Evolutionary conservation across 192 early-diverging fungal species (phyloP), one percentile per base, ranked within the genome.

Genomic region (Mortierella hygrophila): DNA sequence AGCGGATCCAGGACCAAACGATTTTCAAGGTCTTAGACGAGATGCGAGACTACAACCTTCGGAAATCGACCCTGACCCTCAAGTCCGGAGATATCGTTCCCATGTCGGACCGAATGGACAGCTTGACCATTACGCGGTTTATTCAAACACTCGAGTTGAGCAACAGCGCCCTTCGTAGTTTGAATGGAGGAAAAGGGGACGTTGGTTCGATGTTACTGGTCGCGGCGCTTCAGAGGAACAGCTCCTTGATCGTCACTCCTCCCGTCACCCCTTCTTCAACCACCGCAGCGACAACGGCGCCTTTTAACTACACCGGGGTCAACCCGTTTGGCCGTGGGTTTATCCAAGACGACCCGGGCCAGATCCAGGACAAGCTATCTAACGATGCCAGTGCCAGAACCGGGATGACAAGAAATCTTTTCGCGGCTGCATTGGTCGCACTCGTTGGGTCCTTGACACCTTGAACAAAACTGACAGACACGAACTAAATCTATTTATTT

Each of bases 341-440:
- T 9, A 38, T 57, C 3, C 75, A 68, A 29, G 29, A 46, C 2
- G 75, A 68, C 41, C 35, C 10, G 18, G 29, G 32, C 75, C 75
- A 76, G 41, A 60, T 76, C 57, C 75, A 76, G 75, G 75, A 76
- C 75, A 63, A 65, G 35, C 35, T 35, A 54, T 55, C 74, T 26
- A 38, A 40, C 4, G 38, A 40, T 40, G 38, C 42, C 42, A 44
- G 42, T 13, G 11, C 7, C 42, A 44, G 42, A 15, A 32, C 29
- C 11, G 26, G 29, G 10, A 65, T 15, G 60, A 65, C 26, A 65
- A 26, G 0, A 26, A 13, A 11, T 4, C 10, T 65, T 8, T 65
- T 65, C 4, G 29, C 26, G 29, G 11, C 26, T 11, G 11, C 29
- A 3, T 35, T 65, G 60, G 26, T 23, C 13, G 60, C 60, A 16